Conservation (phyloP, 805 yeast species). For the Wickerhamiella kurtzmanii region DNA sequence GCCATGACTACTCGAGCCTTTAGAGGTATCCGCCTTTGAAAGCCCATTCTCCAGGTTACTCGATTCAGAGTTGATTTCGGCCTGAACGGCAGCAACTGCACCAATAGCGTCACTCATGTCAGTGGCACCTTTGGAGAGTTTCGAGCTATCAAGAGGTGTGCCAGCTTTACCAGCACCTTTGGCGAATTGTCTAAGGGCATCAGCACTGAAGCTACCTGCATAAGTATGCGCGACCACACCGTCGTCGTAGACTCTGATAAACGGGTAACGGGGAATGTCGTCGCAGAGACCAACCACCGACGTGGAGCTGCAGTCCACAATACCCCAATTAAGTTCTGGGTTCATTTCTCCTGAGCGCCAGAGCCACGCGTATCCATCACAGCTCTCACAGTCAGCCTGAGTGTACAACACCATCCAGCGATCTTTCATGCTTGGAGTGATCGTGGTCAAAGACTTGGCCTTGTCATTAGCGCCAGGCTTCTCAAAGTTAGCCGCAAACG, state of each 20-base stretch:
- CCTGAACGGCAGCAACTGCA: slow-evolving; percentile 3
- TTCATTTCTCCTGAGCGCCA: background rate
- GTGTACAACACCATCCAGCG: slow-evolving; percentile 14
- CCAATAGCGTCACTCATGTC: background rate
- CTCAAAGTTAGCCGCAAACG: slow-evolving; percentile 3
- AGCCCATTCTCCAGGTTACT: slow-evolving; percentile 2
- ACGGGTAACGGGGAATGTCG: slow-evolving; percentile 8
- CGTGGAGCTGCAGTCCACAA: slow-evolving; percentile 10
- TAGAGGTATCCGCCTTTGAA: too few relatives aligned
- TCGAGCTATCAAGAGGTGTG: slow-evolving; percentile 5
- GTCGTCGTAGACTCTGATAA: slow-evolving; percentile 12
- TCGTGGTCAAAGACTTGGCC: slow-evolving; percentile 3
- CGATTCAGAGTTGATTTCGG: slow-evolving; percentile 10
- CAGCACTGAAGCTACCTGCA: slow-evolving; percentile 7
- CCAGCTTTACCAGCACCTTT: slow-evolving; percentile 5
- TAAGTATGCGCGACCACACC: slow-evolving; percentile 9
- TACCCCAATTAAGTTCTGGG: slow-evolving; percentile 8
- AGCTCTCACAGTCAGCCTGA: slow-evolving; percentile 6
- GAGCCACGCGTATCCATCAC: slow-evolving; percentile 1
- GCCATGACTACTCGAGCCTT: too few relatives aligned
- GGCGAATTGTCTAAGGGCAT: slow-evolving; percentile 7
- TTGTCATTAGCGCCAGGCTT: background rate
- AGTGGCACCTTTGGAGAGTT: slow-evolving; percentile 4
- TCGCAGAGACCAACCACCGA: slow-evolving; percentile 8
- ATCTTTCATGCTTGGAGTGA: slow-evolving; percentile 8